Percentiles rank a stretch among this genome's conserved stretches.
Conservation (phyloP, 495 filamentous ascomycete genomes). For the Aspergillus bertholletiae region DNA sequence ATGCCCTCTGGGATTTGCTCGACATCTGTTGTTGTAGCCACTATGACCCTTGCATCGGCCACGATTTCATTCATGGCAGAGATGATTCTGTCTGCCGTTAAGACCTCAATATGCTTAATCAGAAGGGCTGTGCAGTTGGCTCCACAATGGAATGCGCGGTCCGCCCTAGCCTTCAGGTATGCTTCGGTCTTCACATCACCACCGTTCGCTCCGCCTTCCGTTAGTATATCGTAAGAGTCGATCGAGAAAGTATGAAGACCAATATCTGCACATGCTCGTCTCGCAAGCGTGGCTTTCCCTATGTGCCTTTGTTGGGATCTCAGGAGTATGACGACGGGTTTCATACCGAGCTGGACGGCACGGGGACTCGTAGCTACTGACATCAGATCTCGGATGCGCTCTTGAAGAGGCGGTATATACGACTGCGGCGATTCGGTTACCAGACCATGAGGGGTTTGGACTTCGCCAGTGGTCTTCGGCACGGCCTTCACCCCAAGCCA, state of each 20-base stretch:
- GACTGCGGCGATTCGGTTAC: constrained; percentile 42
- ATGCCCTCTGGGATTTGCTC: constrained; percentile 90
- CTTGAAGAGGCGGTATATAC: constrained; percentile 64
- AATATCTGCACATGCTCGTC: constrained; percentile 77
- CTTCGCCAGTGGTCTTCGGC: constrained; percentile 35
- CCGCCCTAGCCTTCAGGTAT: constrained; percentile 79
- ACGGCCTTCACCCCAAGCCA: constrained; percentile 72
- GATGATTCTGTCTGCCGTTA: constrained; percentile 86
- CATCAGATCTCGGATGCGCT: constrained; percentile 79
- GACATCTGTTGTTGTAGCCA: constrained; percentile 91
- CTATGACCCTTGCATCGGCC: constrained; percentile 67
- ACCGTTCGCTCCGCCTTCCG: constrained; percentile 79
- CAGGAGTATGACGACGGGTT: constrained; percentile 81
- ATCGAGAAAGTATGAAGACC: constrained; percentile 87
- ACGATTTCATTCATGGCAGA: constrained; percentile 77
- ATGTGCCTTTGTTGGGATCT: constrained; percentile 88
- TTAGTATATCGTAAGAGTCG: constrained; percentile 89
- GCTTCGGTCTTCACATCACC: constrained; percentile 92
- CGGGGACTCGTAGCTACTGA: constrained; percentile 83
- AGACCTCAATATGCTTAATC: constrained; percentile 81
- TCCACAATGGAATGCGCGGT: constrained; percentile 85
- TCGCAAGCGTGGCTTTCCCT: constrained; percentile 76
- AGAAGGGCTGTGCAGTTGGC: constrained; percentile 77
- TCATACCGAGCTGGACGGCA: constrained; percentile 80
- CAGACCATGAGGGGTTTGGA: constrained; percentile 39